A percentile compares a stretch with the other conserved stretches of the same genome.
Conservation (phyloP, 768 basidiomycete genomes). For the Pluteus cervinus region DNA sequence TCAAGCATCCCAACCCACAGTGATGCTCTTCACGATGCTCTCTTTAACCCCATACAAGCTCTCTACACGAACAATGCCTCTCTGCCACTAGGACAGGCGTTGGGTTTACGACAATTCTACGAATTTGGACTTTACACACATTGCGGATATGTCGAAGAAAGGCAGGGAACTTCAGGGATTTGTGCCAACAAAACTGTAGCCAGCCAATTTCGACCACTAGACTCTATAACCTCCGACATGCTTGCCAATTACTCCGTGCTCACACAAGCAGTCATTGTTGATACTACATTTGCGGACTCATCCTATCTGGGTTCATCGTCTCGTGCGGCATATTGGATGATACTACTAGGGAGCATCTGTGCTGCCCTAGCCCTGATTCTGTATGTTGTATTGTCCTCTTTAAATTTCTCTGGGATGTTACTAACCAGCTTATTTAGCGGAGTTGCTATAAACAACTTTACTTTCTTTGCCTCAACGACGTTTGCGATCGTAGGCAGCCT, state of each 20-base stretch:
- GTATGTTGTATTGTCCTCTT: conserved; percentile 34
- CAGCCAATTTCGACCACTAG: conserved; percentile 58
- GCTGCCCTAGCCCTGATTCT: conserved; percentile 59
- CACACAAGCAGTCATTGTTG: conserved; percentile 45
- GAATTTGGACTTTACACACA: conserved; percentile 78
- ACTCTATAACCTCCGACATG: conserved; percentile 64
- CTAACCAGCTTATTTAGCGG: conserved; percentile 40
- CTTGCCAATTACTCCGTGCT: conserved; percentile 50
- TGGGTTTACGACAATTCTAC: conserved; percentile 67
- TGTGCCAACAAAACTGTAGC: conserved; percentile 62
- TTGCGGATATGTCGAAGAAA: conserved; percentile 71
- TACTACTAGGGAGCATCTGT: conserved; percentile 67
- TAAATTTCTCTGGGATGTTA: conserved; percentile 7
- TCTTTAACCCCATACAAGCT: conserved; percentile 51
- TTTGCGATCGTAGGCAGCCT: conserved; percentile 56
- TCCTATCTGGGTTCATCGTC: conserved; percentile 57
- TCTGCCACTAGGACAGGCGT: conserved; percentile 46
- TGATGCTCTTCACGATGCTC: conserved; percentile 40
- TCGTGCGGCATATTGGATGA: conserved; percentile 68
- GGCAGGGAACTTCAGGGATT: conserved; percentile 48
- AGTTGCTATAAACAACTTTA: conserved; percentile 52
- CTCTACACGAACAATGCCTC: conserved; percentile 66
- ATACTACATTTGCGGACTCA: conserved; percentile 53
- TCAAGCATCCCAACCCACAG: too few species aligned
- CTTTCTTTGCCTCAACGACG: conserved; percentile 63